Conservation (phyloP, 306 rosid genomes). For the Pterocarpus macrocarpus region DNA sequence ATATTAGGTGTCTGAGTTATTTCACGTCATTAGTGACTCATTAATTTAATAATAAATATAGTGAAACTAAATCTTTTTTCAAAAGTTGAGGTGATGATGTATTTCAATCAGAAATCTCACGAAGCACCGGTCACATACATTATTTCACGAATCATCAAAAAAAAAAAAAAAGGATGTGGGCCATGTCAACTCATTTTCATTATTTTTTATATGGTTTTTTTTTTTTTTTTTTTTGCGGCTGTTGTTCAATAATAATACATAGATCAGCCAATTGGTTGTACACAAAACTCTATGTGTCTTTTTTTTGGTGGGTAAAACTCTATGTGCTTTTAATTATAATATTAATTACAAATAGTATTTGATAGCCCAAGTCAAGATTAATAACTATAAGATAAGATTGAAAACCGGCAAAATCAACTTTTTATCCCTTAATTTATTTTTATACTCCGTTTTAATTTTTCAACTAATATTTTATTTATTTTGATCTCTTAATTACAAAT, state of each 20-base stretch:
- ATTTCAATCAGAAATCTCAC: background rate
- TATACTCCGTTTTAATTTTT: too few species aligned
- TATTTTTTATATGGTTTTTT: background rate
- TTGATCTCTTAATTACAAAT: too few species aligned
- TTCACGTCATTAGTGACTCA: background rate
- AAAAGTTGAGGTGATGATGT: background rate
- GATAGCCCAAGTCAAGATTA: conserved; percentile 21
- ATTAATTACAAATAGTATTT: background rate
- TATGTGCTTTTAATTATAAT: background rate
- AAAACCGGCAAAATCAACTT: background rate
- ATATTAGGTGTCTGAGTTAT: background rate
- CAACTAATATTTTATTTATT: too few species aligned
- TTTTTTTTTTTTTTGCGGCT: background rate
- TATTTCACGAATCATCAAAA: background rate
- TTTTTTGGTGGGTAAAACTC: background rate
- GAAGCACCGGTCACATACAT: background rate
- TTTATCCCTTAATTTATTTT: too few species aligned
- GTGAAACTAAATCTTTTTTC: background rate
- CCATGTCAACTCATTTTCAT: background rate
- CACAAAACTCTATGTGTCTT: too few species aligned
- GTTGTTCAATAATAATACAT: conserved; percentile 6
- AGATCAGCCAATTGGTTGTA: conserved; percentile 4
- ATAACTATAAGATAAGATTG: background rate
- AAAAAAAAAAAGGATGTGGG: background rate
- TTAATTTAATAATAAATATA: background rate